Evolutionary conservation across 768 basidiomycete species (phyloP).

Genomic region (Trametes meyenii): DNA sequence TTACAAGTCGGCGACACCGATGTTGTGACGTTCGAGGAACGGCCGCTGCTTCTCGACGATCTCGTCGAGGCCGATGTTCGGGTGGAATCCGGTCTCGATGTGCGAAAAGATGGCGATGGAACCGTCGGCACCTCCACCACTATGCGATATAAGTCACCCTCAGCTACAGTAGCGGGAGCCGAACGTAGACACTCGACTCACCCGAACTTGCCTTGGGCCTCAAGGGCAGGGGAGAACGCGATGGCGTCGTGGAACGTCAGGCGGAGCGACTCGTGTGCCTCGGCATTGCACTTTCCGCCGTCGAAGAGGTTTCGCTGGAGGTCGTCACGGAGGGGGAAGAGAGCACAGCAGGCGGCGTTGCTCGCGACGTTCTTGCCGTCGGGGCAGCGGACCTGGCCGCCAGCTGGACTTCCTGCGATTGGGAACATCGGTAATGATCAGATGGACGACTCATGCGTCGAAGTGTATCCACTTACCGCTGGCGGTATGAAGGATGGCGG

Average conservation of each 20-base stretch:
- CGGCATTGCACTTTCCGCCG: slow-evolving; percentile 35
- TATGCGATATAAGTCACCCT: not conserved
- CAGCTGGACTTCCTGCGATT: slow-evolving; percentile 2
- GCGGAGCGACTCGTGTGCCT: slow-evolving; percentile 31
- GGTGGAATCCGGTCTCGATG: slow-evolving; percentile 44
- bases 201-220: slow-evolving; percentile 19
- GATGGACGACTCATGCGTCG: accelerated
- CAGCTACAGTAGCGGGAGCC: not conserved
- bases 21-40: slow-evolving; percentile 14
- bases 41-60: slow-evolving; percentile 14
- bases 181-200: slow-evolving; percentile 10
- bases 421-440: not conserved
- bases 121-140: slow-evolving; percentile 43
- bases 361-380: slow-evolving; percentile 35
- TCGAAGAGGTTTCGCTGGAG: slow-evolving; percentile 35
- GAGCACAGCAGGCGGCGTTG: slow-evolving; percentile 36
- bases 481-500: slow-evolving; percentile 18
- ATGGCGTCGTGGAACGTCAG: slow-evolving; percentile 35
- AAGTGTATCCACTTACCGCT: slow-evolving; percentile 16
- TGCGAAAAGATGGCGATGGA: slow-evolving; percentile 48
- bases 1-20: slow-evolving; percentile 15
- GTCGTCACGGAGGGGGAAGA: slow-evolving; percentile 36
- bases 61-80: slow-evolving; percentile 47
- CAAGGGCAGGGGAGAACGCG: slow-evolving; percentile 24
- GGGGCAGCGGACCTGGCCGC: slow-evolving; percentile 28